phyloP scores from a whole-genome alignment of 2,329 filamentous ascomycete species.

The Septoria petroselini region DNA sequence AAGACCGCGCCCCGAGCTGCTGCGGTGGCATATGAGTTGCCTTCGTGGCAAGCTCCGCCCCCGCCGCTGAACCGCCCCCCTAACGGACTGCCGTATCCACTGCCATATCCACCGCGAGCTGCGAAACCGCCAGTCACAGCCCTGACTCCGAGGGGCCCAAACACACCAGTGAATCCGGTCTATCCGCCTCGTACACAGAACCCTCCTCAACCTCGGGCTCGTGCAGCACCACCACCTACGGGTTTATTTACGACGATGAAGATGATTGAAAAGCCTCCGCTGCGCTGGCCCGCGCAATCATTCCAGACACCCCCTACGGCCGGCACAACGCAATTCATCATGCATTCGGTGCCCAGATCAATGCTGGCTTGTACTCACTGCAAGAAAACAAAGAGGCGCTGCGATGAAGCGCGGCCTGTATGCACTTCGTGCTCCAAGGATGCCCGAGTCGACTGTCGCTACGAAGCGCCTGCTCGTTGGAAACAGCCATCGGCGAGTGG shows the following conservation, averaged over 20 bases:
- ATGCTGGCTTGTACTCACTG: conserved; percentile 16
- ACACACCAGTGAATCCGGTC: not conserved
- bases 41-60: conserved; percentile 31
- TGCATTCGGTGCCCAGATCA: not conserved
- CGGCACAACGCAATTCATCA: conserved; percentile 5
- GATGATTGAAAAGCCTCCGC: conserved; percentile 1
- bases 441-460: conserved; percentile 15
- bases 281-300: conserved; percentile 7
- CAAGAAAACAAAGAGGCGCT: conserved; percentile 13
- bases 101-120: conserved; percentile 27
- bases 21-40: conserved; percentile 29
- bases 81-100: conserved; percentile 21
- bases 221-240: no score
- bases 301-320: conserved; percentile 4
- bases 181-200: conserved; percentile 3
- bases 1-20: conserved; percentile 15
- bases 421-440: conserved; percentile 19
- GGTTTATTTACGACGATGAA: conserved; percentile 32
- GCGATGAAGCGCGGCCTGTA: conserved; percentile 21
- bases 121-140: conserved; percentile 1
- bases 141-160: not conserved
- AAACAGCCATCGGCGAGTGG: not conserved
- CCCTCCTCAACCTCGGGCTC: conserved; percentile 6
- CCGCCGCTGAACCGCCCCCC: conserved; percentile 13
- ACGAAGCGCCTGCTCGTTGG: conserved; percentile 7